Conservation (phyloP, 2,329 filamentous ascomycete genomes). For the Plenodomus tracheiphilus region DNA sequence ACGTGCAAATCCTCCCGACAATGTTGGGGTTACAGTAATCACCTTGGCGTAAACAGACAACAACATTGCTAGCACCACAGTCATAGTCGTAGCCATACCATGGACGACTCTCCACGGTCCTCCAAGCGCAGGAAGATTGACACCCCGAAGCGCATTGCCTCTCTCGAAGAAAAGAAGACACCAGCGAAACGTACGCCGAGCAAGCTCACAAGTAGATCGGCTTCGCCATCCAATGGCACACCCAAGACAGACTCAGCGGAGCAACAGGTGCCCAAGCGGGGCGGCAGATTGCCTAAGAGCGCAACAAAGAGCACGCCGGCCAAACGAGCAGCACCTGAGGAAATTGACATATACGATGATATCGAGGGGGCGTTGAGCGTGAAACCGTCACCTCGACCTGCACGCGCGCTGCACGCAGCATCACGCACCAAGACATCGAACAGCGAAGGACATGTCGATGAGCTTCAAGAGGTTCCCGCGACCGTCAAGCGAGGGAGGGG, state of each 20-base stretch:
- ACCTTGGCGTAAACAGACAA: background rate
- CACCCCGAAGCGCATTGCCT: constrained; percentile 24
- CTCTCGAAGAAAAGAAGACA: constrained; percentile 23
- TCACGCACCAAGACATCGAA: constrained; percentile 11
- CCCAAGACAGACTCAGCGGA: constrained; percentile 10
- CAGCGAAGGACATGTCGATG: constrained; percentile 10
- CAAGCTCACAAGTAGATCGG: constrained; percentile 21
- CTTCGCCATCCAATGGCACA: constrained; percentile 14
- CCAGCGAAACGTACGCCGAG: constrained; percentile 25
- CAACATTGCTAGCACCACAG: background rate
- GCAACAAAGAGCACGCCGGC: constrained; percentile 13
- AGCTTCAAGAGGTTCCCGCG: constrained; percentile 13
- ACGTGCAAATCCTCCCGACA: background rate
- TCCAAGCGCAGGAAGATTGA: constrained; percentile 44
- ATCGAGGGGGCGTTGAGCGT: constrained; percentile 48
- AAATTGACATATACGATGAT: constrained; percentile 48
- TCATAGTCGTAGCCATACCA: constrained; percentile 7
- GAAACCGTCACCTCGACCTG: constrained; percentile 4
- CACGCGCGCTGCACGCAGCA: constrained; percentile 9
- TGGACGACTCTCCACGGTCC: constrained; percentile 42
- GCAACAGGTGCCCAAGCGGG: constrained; percentile 11
- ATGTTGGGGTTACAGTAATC: no score
- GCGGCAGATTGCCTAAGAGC: constrained; percentile 8
- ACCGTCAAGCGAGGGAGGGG: constrained; percentile 24
- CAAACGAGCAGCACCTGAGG: constrained; percentile 11